Evolutionary conservation across 805 yeast species (phyloP).

Genomic region (Wickerhamiella brachini): DNA sequence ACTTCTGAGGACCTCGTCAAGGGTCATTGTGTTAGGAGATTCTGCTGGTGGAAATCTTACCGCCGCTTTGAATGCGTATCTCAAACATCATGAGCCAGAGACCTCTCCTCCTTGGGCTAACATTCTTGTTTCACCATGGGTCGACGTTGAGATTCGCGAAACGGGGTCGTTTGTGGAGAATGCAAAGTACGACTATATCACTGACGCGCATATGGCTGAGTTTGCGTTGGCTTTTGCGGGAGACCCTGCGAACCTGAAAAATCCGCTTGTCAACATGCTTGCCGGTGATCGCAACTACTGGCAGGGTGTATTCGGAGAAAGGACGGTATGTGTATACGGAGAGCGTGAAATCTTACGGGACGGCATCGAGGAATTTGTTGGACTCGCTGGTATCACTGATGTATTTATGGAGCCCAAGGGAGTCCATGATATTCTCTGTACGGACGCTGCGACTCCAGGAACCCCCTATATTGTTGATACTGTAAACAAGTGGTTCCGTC

Average conservation of each 20-base stretch:
- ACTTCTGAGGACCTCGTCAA: constrained; percentile 12
- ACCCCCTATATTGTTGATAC: neutral
- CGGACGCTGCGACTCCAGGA: neutral
- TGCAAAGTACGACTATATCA: constrained; percentile 8
- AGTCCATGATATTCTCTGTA: constrained; percentile 11
- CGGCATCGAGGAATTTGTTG: constrained; percentile 7
- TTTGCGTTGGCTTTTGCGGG: constrained; percentile 6
- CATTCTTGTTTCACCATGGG: constrained; percentile 17
- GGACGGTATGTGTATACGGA: constrained; percentile 14
- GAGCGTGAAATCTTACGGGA: constrained; percentile 15
- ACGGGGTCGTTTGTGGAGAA: constrained; percentile 9
- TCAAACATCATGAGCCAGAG: neutral
- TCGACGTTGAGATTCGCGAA: constrained; percentile 6
- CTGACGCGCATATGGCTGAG: constrained; percentile 6
- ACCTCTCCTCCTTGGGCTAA: constrained; percentile 5
- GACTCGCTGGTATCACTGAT: constrained; percentile 4
- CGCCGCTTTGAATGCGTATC: constrained; percentile 10
- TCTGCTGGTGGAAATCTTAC: constrained; percentile 24
- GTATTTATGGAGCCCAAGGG: constrained; percentile 12
- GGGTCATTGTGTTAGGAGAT: constrained; percentile 21
- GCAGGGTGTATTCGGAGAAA: constrained; percentile 10
- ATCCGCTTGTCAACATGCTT: constrained; percentile 11
- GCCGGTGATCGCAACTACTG: constrained; percentile 10
- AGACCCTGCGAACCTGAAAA: constrained; percentile 3
- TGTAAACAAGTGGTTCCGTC: neutral